A percentile compares a stretch with the other conserved stretches of the same genome.
These are phyloP conservation scores for Akanthomyces dipterigenus DNA, from an alignment of 2,329 filamentous ascomycete species.

Conservation along the genomic window DNA sequence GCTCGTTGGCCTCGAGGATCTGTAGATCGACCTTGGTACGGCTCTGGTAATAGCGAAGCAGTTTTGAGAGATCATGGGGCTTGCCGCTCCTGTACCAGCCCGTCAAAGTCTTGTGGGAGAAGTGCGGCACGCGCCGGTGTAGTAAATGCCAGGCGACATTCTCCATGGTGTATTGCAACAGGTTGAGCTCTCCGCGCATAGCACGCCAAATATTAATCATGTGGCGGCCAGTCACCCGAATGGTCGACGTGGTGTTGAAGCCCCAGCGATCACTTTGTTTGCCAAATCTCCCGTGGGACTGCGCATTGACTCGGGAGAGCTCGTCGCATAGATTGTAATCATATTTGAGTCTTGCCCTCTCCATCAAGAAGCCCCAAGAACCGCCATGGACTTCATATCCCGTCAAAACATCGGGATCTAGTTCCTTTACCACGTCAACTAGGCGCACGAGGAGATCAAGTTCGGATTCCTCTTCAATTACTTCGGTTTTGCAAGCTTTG, in stretches of 20 bases:
- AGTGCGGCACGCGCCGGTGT: constrained; percentile 82
- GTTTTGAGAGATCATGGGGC: constrained; percentile 62
- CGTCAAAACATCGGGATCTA: constrained; percentile 88
- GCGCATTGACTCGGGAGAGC: constrained; percentile 78
- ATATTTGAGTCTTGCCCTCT: constrained; percentile 77
- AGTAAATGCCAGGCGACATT: constrained; percentile 90
- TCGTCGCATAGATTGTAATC: constrained; percentile 89
- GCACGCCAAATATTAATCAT: constrained; percentile 97
- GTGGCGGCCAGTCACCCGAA: constrained; percentile 86
- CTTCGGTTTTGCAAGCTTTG: constrained; percentile 53
- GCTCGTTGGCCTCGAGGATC: constrained; percentile 82
- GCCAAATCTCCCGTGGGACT: constrained; percentile 76
- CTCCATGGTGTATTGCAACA: constrained; percentile 93
- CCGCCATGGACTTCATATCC: constrained; percentile 91
- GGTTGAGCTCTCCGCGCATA: constrained; percentile 85
- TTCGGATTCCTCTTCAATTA: constrained; percentile 71
- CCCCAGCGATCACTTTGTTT: constrained; percentile 88
- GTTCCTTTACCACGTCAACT: constrained; percentile 73
- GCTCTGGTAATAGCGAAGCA: constrained; percentile 70
- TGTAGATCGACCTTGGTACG: constrained; percentile 80
- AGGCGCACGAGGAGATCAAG: constrained; percentile 79
- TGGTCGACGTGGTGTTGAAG: constrained; percentile 87
- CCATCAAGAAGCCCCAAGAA: constrained; percentile 94
- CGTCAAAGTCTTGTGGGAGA: constrained; percentile 71
- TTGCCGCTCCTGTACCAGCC: constrained; percentile 70